These are phyloP conservation scores for Sordariomycetes sp. DNA, from an alignment of 2,329 filamentous ascomycete species.

Conservation along the genomic window DNA sequence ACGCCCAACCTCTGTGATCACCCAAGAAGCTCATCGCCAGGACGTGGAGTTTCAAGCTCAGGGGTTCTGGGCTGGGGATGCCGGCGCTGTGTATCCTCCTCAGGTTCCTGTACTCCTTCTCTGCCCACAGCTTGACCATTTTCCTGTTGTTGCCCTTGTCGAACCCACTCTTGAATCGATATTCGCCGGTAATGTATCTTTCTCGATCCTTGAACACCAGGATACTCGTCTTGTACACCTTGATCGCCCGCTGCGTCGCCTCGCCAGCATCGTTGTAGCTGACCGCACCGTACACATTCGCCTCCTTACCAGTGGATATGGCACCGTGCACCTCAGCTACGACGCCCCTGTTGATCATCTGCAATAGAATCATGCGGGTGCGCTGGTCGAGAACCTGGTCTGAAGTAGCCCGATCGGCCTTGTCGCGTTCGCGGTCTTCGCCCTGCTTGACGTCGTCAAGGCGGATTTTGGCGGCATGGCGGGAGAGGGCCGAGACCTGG, in stretches of 20 bases:
- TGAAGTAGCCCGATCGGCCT: slow-evolving; percentile 84
- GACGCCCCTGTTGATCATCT: slow-evolving; percentile 88
- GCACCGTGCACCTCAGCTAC: slow-evolving; percentile 91
- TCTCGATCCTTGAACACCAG: slow-evolving; percentile 97
- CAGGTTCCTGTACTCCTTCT: slow-evolving; percentile 95
- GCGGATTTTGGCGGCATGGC: slow-evolving; percentile 77
- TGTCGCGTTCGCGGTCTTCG: slow-evolving; percentile 60
- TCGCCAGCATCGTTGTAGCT: slow-evolving; percentile 47
- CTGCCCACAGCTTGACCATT: slow-evolving; percentile 98
- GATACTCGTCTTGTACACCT: slow-evolving; percentile 98
- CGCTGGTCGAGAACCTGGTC: slow-evolving; percentile 92
- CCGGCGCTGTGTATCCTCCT: slow-evolving; percentile 73
- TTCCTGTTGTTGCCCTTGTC: slow-evolving; percentile 92
- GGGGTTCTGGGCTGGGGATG: slow-evolving; percentile 83
- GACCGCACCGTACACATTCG: slow-evolving; percentile 92
- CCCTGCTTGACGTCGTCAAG: slow-evolving; percentile 56
- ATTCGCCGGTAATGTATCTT: slow-evolving; percentile 90
- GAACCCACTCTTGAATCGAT: slow-evolving; percentile 81
- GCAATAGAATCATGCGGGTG: slow-evolving; percentile 89
- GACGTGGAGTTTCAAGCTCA: slow-evolving; percentile 87
- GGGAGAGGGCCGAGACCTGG: slow-evolving; percentile 74
- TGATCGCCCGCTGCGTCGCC: slow-evolving; percentile 74
- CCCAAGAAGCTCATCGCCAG: slow-evolving; percentile 92
- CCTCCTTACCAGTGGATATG: slow-evolving; percentile 93
- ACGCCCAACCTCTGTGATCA: slow-evolving; percentile 76